These are phyloP conservation scores for Ophiostoma perfectum DNA, from an alignment of 2,329 filamentous ascomycete genomes.

Conservation along the genomic window DNA sequence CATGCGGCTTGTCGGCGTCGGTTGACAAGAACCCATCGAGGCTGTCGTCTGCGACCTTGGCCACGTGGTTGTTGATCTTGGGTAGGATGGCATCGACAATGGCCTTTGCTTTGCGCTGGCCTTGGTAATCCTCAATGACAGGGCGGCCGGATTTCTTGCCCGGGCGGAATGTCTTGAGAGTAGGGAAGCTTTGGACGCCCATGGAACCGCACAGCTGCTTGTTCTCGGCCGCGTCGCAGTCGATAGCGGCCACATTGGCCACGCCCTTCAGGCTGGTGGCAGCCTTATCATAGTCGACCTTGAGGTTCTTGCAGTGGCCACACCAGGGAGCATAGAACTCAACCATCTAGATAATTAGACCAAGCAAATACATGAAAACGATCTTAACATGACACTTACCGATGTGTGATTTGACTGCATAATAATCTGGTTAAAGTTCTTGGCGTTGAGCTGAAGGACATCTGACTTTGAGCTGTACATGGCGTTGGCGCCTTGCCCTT, in stretches of 20 bases:
- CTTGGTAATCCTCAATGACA: conserved; percentile 84
- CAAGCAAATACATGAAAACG: not conserved
- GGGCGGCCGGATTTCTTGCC: conserved; percentile 69
- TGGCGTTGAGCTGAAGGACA: conserved; percentile 74
- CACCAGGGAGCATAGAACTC: conserved; percentile 99
- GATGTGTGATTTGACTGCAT: conserved; percentile 86
- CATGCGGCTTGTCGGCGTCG: conserved; percentile 70
- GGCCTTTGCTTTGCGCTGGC: conserved; percentile 71
- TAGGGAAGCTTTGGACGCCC: conserved; percentile 91
- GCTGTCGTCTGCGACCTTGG: conserved; percentile 71
- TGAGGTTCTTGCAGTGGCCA: conserved; percentile 92
- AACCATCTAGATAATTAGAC: conserved; percentile 43
- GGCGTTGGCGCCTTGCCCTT: conserved; percentile 2
- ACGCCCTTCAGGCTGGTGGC: conserved; percentile 85
- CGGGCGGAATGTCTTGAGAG: conserved; percentile 86
- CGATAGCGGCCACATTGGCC: conserved; percentile 87
- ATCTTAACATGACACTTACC: conserved; percentile 47
- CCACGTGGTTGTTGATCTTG: conserved; percentile 89
- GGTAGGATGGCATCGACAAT: conserved; percentile 82
- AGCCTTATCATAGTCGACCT: conserved; percentile 91
- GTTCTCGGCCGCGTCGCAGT: conserved; percentile 92
- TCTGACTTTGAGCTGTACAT: conserved; percentile 50
- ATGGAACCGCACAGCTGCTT: conserved; percentile 79
- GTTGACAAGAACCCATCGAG: conserved; percentile 67
- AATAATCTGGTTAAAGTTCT: conserved; percentile 76